Evolutionary conservation across 192 early-diverging fungal species (phyloP), one percentile per base, ranked within the genome.

Genomic region (Gorgonomyces haynaldii): DNA sequence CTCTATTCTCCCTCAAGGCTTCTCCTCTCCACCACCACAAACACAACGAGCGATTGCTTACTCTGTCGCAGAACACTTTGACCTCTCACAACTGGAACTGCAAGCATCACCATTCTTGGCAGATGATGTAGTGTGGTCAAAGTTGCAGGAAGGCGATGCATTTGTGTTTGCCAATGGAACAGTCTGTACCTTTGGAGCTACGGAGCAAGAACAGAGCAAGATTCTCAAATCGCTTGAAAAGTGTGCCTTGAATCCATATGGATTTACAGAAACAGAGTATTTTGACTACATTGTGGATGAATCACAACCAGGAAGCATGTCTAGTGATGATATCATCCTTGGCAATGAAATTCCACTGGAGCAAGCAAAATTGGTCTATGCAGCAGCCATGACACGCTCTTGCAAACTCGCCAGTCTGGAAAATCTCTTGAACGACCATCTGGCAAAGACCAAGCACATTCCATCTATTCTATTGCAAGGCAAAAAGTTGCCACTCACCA

Each of bases 381-480:
- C 71, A 16, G 60, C 73, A n/a, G 78, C 72, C 44, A 58, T 80
- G 10, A 57, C 69, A 1, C 66, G 78, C 10, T 62, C 57, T 21
- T 69, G 63, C 27, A 80, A 80, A 46, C 58, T 80, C 5, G 70
- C 64, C 5, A 54, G 61, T 9, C 46, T 80, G 10, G 78, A 80
- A 45, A 60, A 57, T 9, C 55, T 70, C 19, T 61, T 80, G 35
- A 72, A 80, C 37, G 28, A 42, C 10, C 64, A 78, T 46, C 47
- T 80, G 15, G 52, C 69, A 22, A 62, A 58, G 13, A 66, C 59
- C 39, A 42, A 58, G 15, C 54, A 65, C 25, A 57, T 80, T 30
- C 78, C 78, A 8, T 36, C 56, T 10, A 42, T 64, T 28, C 58
- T 80, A 17, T 56, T 54, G n/a, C 29, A 30, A 28, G 78, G 78